A percentile compares a stretch with the other conserved stretches of the same genome.
These are phyloP conservation scores for Stentor roeselii DNA, from an alignment of 73 alveolate species.

Conservation along the genomic window DNA sequence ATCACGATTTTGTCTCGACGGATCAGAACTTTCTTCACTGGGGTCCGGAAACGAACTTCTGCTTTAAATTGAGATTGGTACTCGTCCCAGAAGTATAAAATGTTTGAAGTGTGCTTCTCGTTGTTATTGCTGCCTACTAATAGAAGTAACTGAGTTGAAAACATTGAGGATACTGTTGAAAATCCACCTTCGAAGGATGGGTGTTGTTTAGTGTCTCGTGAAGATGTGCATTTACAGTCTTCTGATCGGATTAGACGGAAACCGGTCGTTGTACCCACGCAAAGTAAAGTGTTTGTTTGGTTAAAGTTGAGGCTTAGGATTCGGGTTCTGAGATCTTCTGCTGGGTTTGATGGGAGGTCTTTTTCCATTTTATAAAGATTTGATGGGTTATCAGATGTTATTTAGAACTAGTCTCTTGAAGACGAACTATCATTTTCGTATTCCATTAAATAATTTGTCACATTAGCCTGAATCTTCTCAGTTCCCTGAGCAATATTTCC, in stretches of 20 bases:
- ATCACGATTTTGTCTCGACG: conserved; percentile 12
- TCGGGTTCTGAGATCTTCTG: conserved; percentile 15
- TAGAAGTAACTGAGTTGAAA: conserved; percentile 6
- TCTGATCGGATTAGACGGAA: conserved; percentile 9
- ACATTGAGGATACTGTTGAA: neutral
- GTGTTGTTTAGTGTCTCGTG: neutral
- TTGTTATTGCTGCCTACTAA: conserved; percentile 10
- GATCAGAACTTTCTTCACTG: conserved; percentile 15
- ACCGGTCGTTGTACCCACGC: neutral
- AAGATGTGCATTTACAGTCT: conserved; percentile 19
- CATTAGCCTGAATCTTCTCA: too few relatives aligned
- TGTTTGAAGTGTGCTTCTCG: neutral
- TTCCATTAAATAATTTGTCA: too few relatives aligned
- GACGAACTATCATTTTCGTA: too few relatives aligned
- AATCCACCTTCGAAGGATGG: conserved; percentile 7
- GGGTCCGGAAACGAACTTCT: conserved; percentile 13
- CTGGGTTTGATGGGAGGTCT: neutral
- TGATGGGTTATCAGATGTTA: too few relatives aligned
- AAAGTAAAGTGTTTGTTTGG: neutral
- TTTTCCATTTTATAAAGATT: neutral
- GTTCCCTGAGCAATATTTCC: too few relatives aligned
- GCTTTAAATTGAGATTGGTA: conserved; percentile 12
- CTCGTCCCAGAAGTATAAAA: conserved; percentile 26
- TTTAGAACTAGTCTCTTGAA: too few relatives aligned
- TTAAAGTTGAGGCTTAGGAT: neutral